Evolutionary conservation across 2,329 filamentous ascomycete species (phyloP), one percentile per base, ranked within the genome.

Genomic region (Amauroascus niger): DNA sequence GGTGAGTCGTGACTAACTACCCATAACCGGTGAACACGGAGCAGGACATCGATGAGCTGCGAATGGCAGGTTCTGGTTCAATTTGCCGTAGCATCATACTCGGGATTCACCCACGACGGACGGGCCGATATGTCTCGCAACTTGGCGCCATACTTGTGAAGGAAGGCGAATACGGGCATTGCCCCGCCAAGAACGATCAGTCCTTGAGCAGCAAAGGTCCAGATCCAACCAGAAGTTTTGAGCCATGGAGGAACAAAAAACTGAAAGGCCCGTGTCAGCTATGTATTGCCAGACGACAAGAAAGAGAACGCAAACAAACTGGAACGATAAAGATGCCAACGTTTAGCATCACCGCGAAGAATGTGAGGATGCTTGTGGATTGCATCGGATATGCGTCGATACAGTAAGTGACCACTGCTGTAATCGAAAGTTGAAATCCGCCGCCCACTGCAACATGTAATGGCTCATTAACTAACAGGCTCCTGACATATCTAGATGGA

Each of bases 401-500:
- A 14, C 80, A 70, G 60, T 81, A 81, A 5, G 72, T 70, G 43
- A 71, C 75, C 8, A 76, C 65, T 1, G 74, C 72, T 0, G 77
- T 78, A 61, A 80, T 81, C 30, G 78, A 78, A 50, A 79, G 75
- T 57, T 81, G 78, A 57, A 80, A 74, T 16, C 78, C 78, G 0
- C 75, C 73, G 0, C 74, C 75, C 61, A 79, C 76, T 77, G 50
- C 14, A 14, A 24, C 9, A 40, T 24, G 33, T 11, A 6, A 35
- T 35, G 57, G 44, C 50, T 54, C 48, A 28, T 55, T 30, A 40
- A n/a, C n/a, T n/a, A n/a, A n/a, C n/a, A n/a, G n/a, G n/a, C n/a
- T n/a, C n/a, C n/a, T n/a, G n/a, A n/a, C n/a, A n/a, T n/a, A n/a
- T 22, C 28, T 11, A 32, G 22, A 41, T 7, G 32, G 28, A 40